phyloP scores from a whole-genome alignment of 73 alveolate species.

The Stentor roeselii region DNA sequence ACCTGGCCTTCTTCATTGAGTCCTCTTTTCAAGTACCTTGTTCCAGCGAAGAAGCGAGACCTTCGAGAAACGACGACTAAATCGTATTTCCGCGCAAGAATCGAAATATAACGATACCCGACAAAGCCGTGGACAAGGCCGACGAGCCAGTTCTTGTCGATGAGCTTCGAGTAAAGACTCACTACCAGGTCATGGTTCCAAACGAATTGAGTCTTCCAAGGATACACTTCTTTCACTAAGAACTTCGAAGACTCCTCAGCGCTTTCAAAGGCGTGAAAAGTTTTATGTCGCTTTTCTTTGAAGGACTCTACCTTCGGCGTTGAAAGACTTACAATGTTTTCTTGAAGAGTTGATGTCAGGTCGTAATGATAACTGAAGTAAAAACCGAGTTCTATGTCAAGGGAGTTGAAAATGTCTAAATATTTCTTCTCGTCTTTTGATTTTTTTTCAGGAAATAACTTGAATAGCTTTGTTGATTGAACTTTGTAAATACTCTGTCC shows the following conservation, averaged over 20 bases:
- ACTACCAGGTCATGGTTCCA: conserved; percentile 84
- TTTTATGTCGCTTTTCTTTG: background rate
- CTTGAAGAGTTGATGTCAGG: conserved; percentile 65
- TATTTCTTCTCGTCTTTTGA: conserved; percentile 53
- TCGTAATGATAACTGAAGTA: conserved; percentile 80
- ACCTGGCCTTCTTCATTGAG: conserved; percentile 85
- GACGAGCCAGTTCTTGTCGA: conserved; percentile 83
- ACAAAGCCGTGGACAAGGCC: conserved; percentile 89
- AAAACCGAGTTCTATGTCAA: conserved; percentile 67
- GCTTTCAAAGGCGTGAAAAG: conserved; percentile 14
- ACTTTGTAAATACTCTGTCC: conserved; percentile 39
- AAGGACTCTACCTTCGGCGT: background rate
- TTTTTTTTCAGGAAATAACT: conserved; percentile 36
- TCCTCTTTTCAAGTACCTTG: conserved; percentile 91
- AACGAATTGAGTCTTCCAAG: conserved; percentile 66
- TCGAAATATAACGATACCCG: conserved; percentile 51
- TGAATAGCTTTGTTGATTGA: conserved; percentile 34
- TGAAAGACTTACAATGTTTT: conserved; percentile 41
- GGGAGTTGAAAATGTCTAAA: conserved; percentile 46
- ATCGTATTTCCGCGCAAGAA: conserved; percentile 39
- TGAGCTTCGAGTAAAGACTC: conserved; percentile 53
- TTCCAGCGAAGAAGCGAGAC: conserved; percentile 87
- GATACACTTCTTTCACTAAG: background rate
- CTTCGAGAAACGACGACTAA: conserved; percentile 75
- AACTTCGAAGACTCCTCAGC: background rate